Evolutionary conservation across 2,329 filamentous ascomycete genomes (phyloP).

Genomic region (Pezicula radicicola): DNA sequence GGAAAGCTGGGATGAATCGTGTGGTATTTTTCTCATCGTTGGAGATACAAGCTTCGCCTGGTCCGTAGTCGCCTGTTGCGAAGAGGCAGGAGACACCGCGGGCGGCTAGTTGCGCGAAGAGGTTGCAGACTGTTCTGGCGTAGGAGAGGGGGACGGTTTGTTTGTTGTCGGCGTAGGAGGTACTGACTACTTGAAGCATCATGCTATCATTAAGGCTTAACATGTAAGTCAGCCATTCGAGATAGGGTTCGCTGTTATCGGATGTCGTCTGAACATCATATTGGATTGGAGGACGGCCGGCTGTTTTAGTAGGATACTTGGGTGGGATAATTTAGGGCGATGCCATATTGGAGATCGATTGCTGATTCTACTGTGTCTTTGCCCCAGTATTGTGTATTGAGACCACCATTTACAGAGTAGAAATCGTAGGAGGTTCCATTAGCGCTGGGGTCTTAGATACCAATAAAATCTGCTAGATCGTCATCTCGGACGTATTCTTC

Average conservation of each 20-base stretch:
- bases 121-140: conserved; percentile 55
- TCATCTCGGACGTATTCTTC: conserved; percentile 26
- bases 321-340: conserved; percentile 50
- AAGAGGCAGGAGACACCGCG: conserved; percentile 61
- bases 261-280: conserved; percentile 39
- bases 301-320: conserved; percentile 51
- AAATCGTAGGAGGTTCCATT: conserved; percentile 36
- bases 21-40: conserved; percentile 55
- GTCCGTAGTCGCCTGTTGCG: conserved; percentile 53
- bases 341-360: conserved; percentile 51
- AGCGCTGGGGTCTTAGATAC: conserved; percentile 39
- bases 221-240: conserved; percentile 56
- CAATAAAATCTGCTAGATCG: conserved; percentile 41
- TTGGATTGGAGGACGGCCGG: conserved; percentile 50
- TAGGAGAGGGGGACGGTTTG: conserved; percentile 59
- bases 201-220: conserved; percentile 42
- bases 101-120: conserved; percentile 60
- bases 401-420: conserved; percentile 34
- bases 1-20: conserved; percentile 59
- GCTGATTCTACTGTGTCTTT: conserved; percentile 47
- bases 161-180: conserved; percentile 66
- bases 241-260: conserved; percentile 65
- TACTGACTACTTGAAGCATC: conserved; percentile 59
- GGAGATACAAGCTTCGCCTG: conserved; percentile 44
- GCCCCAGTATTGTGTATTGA: conserved; percentile 28